Evolutionary conservation across 768 basidiomycete species (phyloP), one percentile per base, ranked within the genome.

Genomic region (Pilatotrama ljubarskyi): DNA sequence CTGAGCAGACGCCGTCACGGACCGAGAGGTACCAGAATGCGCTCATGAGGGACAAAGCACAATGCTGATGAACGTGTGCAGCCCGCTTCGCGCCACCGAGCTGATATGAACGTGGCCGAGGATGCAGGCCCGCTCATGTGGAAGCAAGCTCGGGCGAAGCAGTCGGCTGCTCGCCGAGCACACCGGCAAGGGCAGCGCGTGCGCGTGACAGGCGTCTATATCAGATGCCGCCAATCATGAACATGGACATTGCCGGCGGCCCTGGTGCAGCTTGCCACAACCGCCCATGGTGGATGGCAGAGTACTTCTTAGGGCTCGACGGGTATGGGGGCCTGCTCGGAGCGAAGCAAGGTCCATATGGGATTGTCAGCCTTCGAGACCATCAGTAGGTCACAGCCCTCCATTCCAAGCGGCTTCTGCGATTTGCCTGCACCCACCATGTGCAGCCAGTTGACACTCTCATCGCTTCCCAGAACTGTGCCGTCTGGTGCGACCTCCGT

Each of bases 141-240:
- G 59, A n/a, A 22, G 32, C 24, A 25, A 20, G 51, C 6, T 24
- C n/a, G 41, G 18, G 32, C 29, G 53, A 55, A 41, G 48, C 41
- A 24, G 37, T 24, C 50, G 24, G 22, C 22, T 18, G 48, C 36
- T 25, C 26, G 55, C 50, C n/a, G n/a, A 41, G 56, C 26, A 25
- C 40, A 35, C 50, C 14, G 22, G 35, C 47, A 20, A 51, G 15
- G 50, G 58, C 43, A 59, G 17, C 25, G n/a, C 46, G 51, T 51
- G 43, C 56, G 38, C 58, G 44, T 51, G 57, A 50, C 48, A 7
- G 49, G 57, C 57, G 57, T 44, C 50, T 58, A 58, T 44, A 29
- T 5, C 11, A 42, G 49, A 46, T 58, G 25, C 26, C 9, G 38
- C 47, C 40, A 55, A 44, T 44, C 26, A 15, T 55, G 42, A 11